phyloP scores from a whole-genome alignment of 2,329 filamentous ascomycete species.

The Paraphaeosphaeria sporulosa region DNA sequence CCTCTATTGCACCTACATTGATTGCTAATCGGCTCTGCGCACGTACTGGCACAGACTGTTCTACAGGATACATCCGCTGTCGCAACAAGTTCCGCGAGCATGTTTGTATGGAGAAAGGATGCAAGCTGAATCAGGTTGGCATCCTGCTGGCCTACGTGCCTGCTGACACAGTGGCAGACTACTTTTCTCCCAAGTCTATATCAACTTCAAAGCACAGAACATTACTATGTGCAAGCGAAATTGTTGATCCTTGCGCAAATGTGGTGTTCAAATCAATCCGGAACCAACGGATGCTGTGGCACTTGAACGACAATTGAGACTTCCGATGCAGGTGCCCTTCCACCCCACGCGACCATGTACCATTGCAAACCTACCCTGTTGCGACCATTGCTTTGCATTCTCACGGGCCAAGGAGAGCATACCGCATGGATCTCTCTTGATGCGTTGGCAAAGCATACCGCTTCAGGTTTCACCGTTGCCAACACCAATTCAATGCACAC shows the following conservation, averaged over 20 bases:
- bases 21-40: background rate
- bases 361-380: background rate
- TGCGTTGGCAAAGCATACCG: constrained; percentile 15
- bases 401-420: background rate
- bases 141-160: background rate
- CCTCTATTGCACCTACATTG: background rate
- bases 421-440: background rate
- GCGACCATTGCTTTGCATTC: background rate
- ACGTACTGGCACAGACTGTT: background rate
- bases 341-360: background rate
- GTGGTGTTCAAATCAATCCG: background rate
- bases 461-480: background rate
- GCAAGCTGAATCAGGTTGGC: background rate
- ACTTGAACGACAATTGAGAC: background rate
- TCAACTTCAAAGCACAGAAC: background rate
- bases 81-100: background rate
- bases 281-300: background rate
- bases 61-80: background rate
- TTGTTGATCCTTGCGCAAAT: background rate
- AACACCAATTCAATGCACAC: background rate
- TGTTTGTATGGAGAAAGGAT: background rate
- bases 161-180: background rate
- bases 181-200: background rate
- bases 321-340: background rate
- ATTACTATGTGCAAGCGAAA: background rate